Conservation (phyloP, 495 filamentous ascomycete genomes). For the Sphaerosporella brunnea region DNA sequence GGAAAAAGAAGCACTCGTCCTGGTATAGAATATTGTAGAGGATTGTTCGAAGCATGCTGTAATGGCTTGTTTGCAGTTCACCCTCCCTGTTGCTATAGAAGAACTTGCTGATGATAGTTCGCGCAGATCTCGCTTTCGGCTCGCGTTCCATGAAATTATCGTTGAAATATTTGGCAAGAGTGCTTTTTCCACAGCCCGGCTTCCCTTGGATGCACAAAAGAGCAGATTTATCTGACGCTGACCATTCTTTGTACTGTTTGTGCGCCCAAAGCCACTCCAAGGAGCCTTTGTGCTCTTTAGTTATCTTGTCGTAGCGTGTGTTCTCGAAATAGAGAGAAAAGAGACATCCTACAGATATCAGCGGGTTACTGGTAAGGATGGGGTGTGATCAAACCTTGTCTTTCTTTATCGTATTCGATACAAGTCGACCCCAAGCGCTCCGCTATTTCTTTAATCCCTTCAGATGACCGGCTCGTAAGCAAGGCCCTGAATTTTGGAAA, state of each 20-base stretch:
- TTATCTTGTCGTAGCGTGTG: constrained; percentile 5
- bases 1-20: neutral
- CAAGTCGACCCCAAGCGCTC: neutral
- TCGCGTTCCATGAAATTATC: neutral
- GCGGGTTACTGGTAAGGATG: neutral
- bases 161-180: constrained; percentile 3
- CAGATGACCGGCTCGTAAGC: neutral
- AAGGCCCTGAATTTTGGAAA: neutral
- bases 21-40: constrained; percentile 1
- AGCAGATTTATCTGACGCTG: neutral
- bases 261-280: constrained; percentile 6
- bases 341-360: neutral
- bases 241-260: constrained; percentile 1
- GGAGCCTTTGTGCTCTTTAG: neutral
- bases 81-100: constrained; percentile 3
- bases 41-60: constrained; percentile 1
- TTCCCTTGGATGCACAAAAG: constrained; percentile 8
- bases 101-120: neutral
- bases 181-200: constrained; percentile 10
- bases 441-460: too few relatives aligned
- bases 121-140: neutral
- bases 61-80: neutral
- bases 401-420: constrained; percentile 5
- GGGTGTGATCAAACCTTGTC: neutral
- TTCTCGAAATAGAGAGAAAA: constrained; percentile 1